These are phyloP conservation scores for Dysphania ambrosioides DNA, from an alignment of 148 eudicot genomes.

Conservation along the genomic window DNA sequence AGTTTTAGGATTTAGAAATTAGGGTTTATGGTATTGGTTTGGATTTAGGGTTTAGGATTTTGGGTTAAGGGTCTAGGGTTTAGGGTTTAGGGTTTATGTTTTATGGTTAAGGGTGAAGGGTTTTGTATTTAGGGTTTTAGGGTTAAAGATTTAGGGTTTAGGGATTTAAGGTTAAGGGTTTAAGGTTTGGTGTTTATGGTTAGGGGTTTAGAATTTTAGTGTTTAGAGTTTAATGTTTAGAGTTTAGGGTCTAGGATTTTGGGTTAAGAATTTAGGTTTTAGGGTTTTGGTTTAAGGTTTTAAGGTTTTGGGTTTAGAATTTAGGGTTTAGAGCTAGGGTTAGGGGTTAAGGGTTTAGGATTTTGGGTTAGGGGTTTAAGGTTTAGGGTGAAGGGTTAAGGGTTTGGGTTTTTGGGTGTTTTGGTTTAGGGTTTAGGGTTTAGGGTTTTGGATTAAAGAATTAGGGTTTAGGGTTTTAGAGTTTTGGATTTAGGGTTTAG, in stretches of 20 bases:
- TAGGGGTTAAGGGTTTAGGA: conserved; percentile 22
- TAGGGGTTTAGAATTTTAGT: conserved; percentile 13
- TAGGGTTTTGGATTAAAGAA: conserved; percentile 20
- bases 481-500: conserved; percentile 23
- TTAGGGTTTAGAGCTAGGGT: conserved; percentile 23
- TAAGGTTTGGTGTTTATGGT: conserved; percentile 15
- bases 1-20: too few species aligned
- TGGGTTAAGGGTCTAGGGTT: too few species aligned
- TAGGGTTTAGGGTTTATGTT: too few species aligned
- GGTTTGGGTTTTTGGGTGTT: conserved; percentile 19
- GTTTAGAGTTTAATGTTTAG: neutral
- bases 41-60: too few species aligned
- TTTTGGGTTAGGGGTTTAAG: conserved; percentile 17
- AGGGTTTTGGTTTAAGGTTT: conserved; percentile 19
- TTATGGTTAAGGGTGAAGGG: too few species aligned
- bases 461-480: conserved; percentile 23
- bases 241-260: conserved; percentile 21
- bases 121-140: too few species aligned
- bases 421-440: conserved; percentile 18
- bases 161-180: conserved; percentile 25
- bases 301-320: conserved; percentile 21
- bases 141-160: conserved; percentile 15
- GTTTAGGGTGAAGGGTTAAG: conserved; percentile 13
- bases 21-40: too few species aligned
- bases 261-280: conserved; percentile 23